Base-by-base conservation (phyloP, 768 basidiomycete genomes). In the Mycena polygramma region DNA sequence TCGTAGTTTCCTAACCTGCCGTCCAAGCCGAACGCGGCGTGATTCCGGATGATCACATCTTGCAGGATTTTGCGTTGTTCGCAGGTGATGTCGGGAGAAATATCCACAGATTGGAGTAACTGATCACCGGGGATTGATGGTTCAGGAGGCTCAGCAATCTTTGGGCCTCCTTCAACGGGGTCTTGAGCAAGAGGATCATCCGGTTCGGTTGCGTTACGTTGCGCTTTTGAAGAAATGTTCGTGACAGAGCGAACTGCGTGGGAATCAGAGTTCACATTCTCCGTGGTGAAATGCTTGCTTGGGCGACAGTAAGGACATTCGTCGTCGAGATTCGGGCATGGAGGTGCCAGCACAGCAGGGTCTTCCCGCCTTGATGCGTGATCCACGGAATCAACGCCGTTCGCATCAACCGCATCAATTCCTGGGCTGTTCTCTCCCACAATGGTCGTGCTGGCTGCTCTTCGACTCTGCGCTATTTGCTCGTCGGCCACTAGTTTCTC, bases 131-230 rank as follows among this genome's bases (percentile, higher is more conserved):
- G 49, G 30, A 63, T 36, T 1, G 7, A 22, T 13, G 7, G 9
- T 3, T 63, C 51, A 5, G 3, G 26, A 10, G 37, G 37, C 22
- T 64, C 63, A 7, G 63, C 17, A 9, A 51, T 64, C 20, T 64
- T 63, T 0, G 63, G 63, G 5, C 63, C 63, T 4, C 63, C 63
- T 35, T 63, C 63, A 2, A 63, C 24, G 22, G 63, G 63, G n/a
- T 63, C 53, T 19, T 63, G 52, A 3, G 63, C 63, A 11, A 63
- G n/a, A 7, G 63, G 63, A 37, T 64, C 53, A 36, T 64, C 41
- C 2, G 41, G 41, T 14, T 64, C 53, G 0, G 22, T 57, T 6
- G 49, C 61, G 10, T 63, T 55, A 4, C 63, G 53, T 41, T 64
- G 43, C 11, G 63, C 63, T 20, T 64, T 64, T 4, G 63, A 65